Evolutionary conservation across 202 grass and related monocot species (phyloP).

Genomic region (Carex arenaria): DNA sequence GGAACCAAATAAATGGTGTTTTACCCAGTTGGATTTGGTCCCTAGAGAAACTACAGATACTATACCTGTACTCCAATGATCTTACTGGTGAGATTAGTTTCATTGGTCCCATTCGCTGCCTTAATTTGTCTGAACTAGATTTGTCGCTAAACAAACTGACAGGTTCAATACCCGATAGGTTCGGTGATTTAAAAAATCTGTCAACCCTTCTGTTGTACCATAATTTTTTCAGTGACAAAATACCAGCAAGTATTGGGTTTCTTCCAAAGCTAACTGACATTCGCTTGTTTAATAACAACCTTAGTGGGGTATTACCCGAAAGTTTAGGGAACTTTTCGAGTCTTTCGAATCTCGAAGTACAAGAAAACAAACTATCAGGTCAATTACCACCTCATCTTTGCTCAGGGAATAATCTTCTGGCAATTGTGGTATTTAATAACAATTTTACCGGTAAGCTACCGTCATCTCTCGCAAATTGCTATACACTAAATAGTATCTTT

Average conservation of each 20-base stretch:
- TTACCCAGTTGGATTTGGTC: slow-evolving; percentile 57
- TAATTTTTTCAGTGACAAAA: slow-evolving; percentile 47
- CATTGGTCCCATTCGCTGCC: not conserved
- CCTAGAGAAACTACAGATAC: slow-evolving; percentile 12
- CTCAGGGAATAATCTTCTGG: slow-evolving; percentile 22
- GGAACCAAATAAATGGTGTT: slow-evolving; percentile 38
- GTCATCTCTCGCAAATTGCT: slow-evolving; percentile 27
- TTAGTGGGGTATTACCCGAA: slow-evolving; percentile 47
- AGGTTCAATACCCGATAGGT: slow-evolving; percentile 40
- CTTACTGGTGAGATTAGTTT: slow-evolving; percentile 40
- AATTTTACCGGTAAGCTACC: slow-evolving; percentile 47
- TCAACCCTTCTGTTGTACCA: slow-evolving; percentile 29
- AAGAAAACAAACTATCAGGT: slow-evolving; percentile 44
- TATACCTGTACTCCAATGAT: slow-evolving; percentile 41
- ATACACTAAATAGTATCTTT: slow-evolving; percentile 29
- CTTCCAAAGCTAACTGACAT: slow-evolving; percentile 32
- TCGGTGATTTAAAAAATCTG: slow-evolving; percentile 37
- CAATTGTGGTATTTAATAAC: slow-evolving; percentile 56
- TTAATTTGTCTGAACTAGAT: slow-evolving; percentile 37
- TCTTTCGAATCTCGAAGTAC: slow-evolving; percentile 52
- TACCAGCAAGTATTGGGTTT: slow-evolving; percentile 44
- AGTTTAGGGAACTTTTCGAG: slow-evolving; percentile 66
- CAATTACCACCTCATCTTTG: slow-evolving; percentile 43
- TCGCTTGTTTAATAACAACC: slow-evolving; percentile 46
- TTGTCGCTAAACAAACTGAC: slow-evolving; percentile 45